phyloP scores from a whole-genome alignment of 768 basidiomycete genomes.

The Lactarius hatsudake region DNA sequence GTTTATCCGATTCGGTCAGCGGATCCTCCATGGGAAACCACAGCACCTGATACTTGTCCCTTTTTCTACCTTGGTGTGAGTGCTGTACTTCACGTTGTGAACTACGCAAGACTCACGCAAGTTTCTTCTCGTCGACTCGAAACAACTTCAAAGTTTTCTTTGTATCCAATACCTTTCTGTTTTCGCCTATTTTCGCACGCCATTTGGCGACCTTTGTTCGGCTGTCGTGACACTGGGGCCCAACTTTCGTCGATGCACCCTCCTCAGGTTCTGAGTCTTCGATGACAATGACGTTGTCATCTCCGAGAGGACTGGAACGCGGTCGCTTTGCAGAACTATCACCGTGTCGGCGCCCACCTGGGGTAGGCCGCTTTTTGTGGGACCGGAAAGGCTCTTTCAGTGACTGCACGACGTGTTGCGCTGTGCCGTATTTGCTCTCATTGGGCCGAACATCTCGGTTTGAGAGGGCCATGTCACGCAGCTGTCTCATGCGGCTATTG shows the following conservation, averaged over 20 bases:
- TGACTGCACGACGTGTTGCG: slow-evolving; percentile 1
- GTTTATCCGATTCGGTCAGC: slow-evolving; percentile 52
- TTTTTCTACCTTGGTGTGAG: slow-evolving; percentile 40
- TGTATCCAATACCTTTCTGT: slow-evolving; percentile 32
- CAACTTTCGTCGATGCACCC: neutral
- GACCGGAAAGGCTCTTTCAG: slow-evolving; percentile 8
- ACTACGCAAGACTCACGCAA: slow-evolving; percentile 41
- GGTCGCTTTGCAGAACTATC: slow-evolving; percentile 23
- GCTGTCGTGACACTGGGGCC: slow-evolving; percentile 21
- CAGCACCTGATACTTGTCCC: slow-evolving; percentile 74
- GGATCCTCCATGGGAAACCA: slow-evolving; percentile 73
- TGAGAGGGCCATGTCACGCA: slow-evolving; percentile 16
- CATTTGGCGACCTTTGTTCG: neutral
- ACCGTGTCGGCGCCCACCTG: neutral
- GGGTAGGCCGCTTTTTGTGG: slow-evolving; percentile 6
- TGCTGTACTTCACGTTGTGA: neutral
- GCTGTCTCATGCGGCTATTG: slow-evolving; percentile 11
- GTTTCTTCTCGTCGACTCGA: slow-evolving; percentile 41
- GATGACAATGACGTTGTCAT: slow-evolving; percentile 29
- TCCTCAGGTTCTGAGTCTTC: slow-evolving; percentile 32
- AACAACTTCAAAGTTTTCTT: slow-evolving; percentile 45
- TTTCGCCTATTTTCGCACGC: neutral
- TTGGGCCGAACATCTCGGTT: neutral
- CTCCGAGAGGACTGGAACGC: slow-evolving; percentile 11
- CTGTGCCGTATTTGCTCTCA: neutral